A percentile compares a stretch with the other conserved stretches of the same genome.
phyloP scores from a whole-genome alignment of 495 filamentous ascomycete species.

The Penicillium subrubescens region DNA sequence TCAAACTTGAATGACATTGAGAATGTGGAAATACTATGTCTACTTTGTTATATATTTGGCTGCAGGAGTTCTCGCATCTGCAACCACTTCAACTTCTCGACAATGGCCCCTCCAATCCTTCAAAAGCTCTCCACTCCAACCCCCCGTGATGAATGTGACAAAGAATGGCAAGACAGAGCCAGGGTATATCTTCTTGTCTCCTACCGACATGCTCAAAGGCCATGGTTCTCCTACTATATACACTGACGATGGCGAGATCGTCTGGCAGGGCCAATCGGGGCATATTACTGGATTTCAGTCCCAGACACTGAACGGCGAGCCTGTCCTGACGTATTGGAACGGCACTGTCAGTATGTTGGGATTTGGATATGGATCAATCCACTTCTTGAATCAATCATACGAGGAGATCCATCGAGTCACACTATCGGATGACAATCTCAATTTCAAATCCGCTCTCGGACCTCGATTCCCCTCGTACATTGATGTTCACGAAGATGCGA shows the following conservation, averaged over 20 bases:
- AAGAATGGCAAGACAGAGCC: slow-evolving; percentile 7
- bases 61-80: neutral
- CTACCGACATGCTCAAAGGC: neutral
- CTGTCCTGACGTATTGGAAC: slow-evolving; percentile 4
- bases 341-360: neutral
- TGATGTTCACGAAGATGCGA: slow-evolving; percentile 36
- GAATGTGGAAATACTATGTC: neutral
- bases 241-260: slow-evolving; percentile 3
- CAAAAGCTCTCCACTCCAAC: neutral
- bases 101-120: neutral
- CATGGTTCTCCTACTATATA: neutral
- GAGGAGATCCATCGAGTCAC: slow-evolving; percentile 31
- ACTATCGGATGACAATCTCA: slow-evolving; percentile 6
- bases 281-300: neutral
- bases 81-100: neutral
- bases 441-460: slow-evolving; percentile 6
- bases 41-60: neutral
- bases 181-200: neutral
- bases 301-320: neutral
- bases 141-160: slow-evolving; percentile 4
- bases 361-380: slow-evolving; percentile 27
- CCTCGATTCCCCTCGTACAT: slow-evolving; percentile 12
- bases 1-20: neutral
- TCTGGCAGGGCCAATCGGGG: neutral
- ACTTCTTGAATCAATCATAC: slow-evolving; percentile 41